phyloP scores from a whole-genome alignment of 2,329 filamentous ascomycete species.

The Metarhizium humberi region DNA sequence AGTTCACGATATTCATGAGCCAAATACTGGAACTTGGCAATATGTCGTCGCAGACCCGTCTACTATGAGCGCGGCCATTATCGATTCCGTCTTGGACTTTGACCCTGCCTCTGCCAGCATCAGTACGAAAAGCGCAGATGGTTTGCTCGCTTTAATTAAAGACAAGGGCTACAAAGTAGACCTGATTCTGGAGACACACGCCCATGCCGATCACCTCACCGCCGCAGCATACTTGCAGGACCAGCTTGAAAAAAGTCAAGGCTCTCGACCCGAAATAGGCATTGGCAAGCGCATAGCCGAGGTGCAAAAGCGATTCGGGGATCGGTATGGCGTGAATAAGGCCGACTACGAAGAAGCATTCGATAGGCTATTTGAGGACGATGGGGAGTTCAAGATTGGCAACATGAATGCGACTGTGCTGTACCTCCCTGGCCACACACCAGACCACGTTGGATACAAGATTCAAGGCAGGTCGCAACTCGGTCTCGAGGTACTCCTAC shows the following conservation, averaged over 20 bases:
- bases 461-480: constrained; percentile 31
- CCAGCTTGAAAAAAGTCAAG: constrained; percentile 25
- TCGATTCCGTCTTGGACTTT: constrained; percentile 54
- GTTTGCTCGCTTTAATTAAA: constrained; percentile 33
- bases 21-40: constrained; percentile 45
- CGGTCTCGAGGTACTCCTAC: no score
- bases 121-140: constrained; percentile 42
- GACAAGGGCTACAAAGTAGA: constrained; percentile 37
- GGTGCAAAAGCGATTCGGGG: constrained; percentile 41
- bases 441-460: constrained; percentile 50
- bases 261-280: constrained; percentile 32
- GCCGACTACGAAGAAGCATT: constrained; percentile 40
- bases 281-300: constrained; percentile 44
- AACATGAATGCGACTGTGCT: constrained; percentile 33
- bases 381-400: constrained; percentile 44
- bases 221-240: constrained; percentile 48
- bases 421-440: constrained; percentile 51
- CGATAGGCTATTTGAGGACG: constrained; percentile 42
- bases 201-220: constrained; percentile 51
- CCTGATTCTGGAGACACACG: constrained; percentile 53
- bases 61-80: constrained; percentile 41
- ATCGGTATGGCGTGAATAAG: constrained; percentile 41
- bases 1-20: constrained; percentile 30
- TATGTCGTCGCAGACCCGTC: constrained; percentile 47
- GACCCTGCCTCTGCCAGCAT: constrained; percentile 32